Conservation (phyloP, 2,329 filamentous ascomycete genomes). For the Fusarium burgessii region DNA sequence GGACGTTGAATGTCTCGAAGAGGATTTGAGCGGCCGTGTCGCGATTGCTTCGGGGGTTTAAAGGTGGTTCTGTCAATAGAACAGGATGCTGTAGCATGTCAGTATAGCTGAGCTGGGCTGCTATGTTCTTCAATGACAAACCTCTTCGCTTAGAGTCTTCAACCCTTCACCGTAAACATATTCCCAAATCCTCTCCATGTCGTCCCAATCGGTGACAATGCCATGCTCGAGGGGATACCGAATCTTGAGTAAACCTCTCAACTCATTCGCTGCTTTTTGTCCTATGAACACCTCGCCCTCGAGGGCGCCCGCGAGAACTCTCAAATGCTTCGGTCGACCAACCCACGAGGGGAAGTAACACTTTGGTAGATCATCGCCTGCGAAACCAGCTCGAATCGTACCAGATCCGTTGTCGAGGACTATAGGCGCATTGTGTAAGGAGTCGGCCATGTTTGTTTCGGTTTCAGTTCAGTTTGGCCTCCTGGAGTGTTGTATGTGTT, state of each 20-base stretch:
- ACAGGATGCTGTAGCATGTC: slow-evolving; percentile 77
- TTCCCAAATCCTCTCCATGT: slow-evolving; percentile 99
- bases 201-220: slow-evolving; percentile 99
- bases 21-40: slow-evolving; percentile 97
- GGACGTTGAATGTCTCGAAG: slow-evolving; percentile 99
- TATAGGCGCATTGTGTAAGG: slow-evolving; percentile 95
- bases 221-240: slow-evolving; percentile 96
- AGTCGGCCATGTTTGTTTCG: slow-evolving; percentile 63
- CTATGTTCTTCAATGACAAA: slow-evolving; percentile 51
- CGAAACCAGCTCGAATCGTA: slow-evolving; percentile 96
- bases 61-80: slow-evolving; percentile 91
- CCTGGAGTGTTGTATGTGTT: slow-evolving; percentile 16
- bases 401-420: slow-evolving; percentile 99
- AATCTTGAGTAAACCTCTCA: slow-evolving; percentile 94
- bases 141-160: slow-evolving; percentile 97
- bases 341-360: slow-evolving; percentile 98
- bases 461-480: slow-evolving; percentile 4
- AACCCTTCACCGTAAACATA: slow-evolving; percentile 96
- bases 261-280: slow-evolving; percentile 85
- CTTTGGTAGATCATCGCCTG: slow-evolving; percentile 94
- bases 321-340: slow-evolving; percentile 92
- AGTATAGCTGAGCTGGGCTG: slow-evolving; percentile 23
- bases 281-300: slow-evolving; percentile 99
- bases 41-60: slow-evolving; percentile 95
- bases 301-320: slow-evolving; percentile 94